phyloP scores from a whole-genome alignment of 495 filamentous ascomycete species.

The Penicillium alfredii region DNA sequence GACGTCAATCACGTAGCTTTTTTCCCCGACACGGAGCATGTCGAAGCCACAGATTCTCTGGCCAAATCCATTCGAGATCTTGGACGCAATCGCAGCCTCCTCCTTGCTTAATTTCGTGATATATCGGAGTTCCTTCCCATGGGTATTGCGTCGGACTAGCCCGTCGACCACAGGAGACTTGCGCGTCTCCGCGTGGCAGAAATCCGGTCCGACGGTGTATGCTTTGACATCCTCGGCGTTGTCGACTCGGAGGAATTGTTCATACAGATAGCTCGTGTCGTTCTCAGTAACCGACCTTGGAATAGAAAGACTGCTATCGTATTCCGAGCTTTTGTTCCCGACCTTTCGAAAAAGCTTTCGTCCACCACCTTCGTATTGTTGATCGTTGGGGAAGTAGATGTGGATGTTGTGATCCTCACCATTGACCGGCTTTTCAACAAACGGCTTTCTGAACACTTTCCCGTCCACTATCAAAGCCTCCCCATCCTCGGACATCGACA shows the following conservation, averaged over 20 bases:
- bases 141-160: constrained; percentile 87
- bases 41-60: constrained; percentile 97
- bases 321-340: constrained; percentile 96
- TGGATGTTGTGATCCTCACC: constrained; percentile 98
- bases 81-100: constrained; percentile 77
- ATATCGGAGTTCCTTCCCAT: constrained; percentile 95
- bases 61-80: constrained; percentile 87
- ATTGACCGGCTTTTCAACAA: constrained; percentile 97
- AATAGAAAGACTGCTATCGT: constrained; percentile 64
- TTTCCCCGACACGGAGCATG: constrained; percentile 76
- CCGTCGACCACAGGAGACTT: constrained; percentile 98
- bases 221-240: constrained; percentile 98
- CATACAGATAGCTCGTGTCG: constrained; percentile 83
- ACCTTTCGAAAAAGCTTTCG: constrained; percentile 92
- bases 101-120: constrained; percentile 77
- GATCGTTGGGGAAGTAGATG: constrained; percentile 85
- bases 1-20: constrained; percentile 97
- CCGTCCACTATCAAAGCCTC: constrained; percentile 87
- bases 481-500: constrained; percentile 78
- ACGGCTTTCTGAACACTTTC: constrained; percentile 75
- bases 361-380: constrained; percentile 72
- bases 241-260: constrained; percentile 92
- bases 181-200: constrained; percentile 93
- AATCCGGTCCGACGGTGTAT: constrained; percentile 91
- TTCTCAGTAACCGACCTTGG: constrained; percentile 76